These are phyloP conservation scores for Carex arenaria DNA, from an alignment of 202 grass and related monocot species.

Conservation along the genomic window DNA sequence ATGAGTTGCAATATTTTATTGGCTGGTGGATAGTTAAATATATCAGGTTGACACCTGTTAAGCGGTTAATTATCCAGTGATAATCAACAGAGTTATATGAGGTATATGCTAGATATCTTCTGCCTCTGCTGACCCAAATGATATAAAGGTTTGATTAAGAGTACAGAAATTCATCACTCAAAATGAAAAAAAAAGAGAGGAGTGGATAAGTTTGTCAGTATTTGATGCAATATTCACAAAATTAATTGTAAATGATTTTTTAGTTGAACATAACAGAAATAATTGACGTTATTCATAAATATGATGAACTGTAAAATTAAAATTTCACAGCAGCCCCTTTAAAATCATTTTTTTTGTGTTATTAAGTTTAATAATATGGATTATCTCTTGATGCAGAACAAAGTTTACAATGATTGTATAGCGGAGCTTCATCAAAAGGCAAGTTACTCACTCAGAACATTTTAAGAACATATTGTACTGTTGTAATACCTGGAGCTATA, in stretches of 20 bases:
- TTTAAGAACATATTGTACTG: not conserved
- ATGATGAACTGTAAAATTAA: not conserved
- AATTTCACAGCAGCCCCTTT: not conserved
- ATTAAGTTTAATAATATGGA: slow-evolving; percentile 3
- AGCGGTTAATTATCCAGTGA: not conserved
- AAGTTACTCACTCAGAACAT: not conserved
- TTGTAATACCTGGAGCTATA: not conserved
- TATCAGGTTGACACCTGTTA: not conserved
- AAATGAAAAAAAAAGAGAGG: not conserved
- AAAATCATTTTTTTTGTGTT: not conserved
- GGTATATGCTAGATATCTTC: not conserved
- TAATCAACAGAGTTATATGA: not conserved
- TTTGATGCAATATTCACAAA: not conserved
- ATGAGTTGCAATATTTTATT: not conserved
- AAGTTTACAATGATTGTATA: slow-evolving; percentile 59
- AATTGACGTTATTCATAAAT: not conserved
- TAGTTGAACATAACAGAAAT: not conserved
- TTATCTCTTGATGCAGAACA: slow-evolving; percentile 38
- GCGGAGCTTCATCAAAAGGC: slow-evolving; percentile 81
- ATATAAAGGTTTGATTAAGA: not conserved
- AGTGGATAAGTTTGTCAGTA: not conserved
- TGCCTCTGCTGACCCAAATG: not conserved
- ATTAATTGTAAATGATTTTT: not conserved
- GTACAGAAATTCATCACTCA: not conserved
- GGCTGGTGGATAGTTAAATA: not conserved